These are phyloP conservation scores for Thalassia testudinum DNA, from an alignment of 116 monocot species.

Conservation along the genomic window DNA sequence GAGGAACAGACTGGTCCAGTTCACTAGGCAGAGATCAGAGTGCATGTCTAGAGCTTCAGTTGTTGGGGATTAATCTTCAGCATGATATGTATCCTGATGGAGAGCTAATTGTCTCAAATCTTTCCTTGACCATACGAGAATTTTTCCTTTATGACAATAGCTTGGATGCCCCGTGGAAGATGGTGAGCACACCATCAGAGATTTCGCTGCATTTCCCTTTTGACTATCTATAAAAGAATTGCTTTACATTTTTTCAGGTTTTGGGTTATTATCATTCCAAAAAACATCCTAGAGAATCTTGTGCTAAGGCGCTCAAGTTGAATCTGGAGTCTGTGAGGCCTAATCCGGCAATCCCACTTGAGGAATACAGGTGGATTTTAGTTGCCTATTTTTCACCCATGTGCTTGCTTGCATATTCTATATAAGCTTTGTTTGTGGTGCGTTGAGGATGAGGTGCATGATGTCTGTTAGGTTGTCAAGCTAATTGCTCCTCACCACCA, in stretches of 20 bases:
- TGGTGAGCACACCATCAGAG: slow-evolving; percentile 27
- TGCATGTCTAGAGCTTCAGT: slow-evolving; percentile 43
- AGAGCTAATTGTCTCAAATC: slow-evolving; percentile 44
- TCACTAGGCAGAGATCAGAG: slow-evolving; percentile 47
- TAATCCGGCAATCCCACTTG: slow-evolving; percentile 74
- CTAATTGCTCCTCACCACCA: too few relatives aligned
- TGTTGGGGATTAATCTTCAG: slow-evolving; percentile 50
- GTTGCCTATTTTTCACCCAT: neutral
- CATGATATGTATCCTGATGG: slow-evolving; percentile 67
- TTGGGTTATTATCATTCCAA: slow-evolving; percentile 76
- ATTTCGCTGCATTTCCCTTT: neutral
- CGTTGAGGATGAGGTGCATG: too few relatives aligned
- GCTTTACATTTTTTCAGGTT: slow-evolving; percentile 31
- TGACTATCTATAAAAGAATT: neutral
- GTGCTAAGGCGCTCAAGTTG: slow-evolving; percentile 71
- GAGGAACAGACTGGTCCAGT: slow-evolving; percentile 59
- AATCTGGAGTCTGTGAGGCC: slow-evolving; percentile 87
- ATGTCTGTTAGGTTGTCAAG: too few relatives aligned
- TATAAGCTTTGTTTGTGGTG: too few relatives aligned
- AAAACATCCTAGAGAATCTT: slow-evolving; percentile 65
- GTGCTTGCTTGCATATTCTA: too few relatives aligned
- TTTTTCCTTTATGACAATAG: slow-evolving; percentile 75
- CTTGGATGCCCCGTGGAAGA: slow-evolving; percentile 83
- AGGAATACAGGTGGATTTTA: slow-evolving; percentile 74
- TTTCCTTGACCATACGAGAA: slow-evolving; percentile 40